Evolutionary conservation across 2,329 filamentous ascomycete genomes (phyloP).

Genomic region (Calonectria fujianensis): DNA sequence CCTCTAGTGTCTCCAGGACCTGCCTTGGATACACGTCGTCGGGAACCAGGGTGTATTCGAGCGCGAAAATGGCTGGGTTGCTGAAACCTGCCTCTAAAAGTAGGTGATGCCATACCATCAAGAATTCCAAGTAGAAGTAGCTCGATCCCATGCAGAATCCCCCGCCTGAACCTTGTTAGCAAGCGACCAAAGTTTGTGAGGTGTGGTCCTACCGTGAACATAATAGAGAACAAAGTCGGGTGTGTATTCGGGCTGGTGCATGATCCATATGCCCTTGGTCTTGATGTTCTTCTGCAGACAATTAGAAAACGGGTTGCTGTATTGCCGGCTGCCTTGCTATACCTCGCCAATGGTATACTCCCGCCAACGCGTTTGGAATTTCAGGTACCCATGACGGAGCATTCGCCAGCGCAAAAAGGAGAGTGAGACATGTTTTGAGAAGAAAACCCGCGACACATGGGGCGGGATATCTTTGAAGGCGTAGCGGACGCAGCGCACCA

Average conservation of each 20-base stretch:
- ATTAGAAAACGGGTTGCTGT: constrained; percentile 18
- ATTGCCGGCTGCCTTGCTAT: neutral
- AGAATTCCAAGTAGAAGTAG: constrained; percentile 90
- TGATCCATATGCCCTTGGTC: constrained; percentile 82
- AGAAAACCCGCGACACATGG: constrained; percentile 83
- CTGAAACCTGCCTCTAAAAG: constrained; percentile 79
- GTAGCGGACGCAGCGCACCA: constrained; percentile 85
- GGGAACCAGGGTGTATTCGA: constrained; percentile 88
- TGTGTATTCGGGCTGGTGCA: constrained; percentile 73
- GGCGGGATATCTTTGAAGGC: constrained; percentile 84
- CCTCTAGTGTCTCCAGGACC: constrained; percentile 80
- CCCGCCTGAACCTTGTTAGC: constrained; percentile 71
- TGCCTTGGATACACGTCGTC: constrained; percentile 84
- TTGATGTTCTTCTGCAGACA: constrained; percentile 59
- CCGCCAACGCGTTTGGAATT: constrained; percentile 78
- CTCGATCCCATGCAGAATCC: constrained; percentile 89
- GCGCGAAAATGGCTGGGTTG: constrained; percentile 86
- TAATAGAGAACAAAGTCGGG: constrained; percentile 90
- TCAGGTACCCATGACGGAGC: constrained; percentile 81
- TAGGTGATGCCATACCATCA: constrained; percentile 82
- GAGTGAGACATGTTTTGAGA: constrained; percentile 82
- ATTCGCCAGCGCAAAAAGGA: constrained; percentile 86
- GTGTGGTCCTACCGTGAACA: constrained; percentile 77
- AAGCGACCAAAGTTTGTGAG: neutral
- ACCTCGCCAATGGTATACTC: constrained; percentile 64